These are phyloP conservation scores for Mariannaea sp. DNA, from an alignment of 2,329 filamentous ascomycete genomes.

Conservation along the genomic window DNA sequence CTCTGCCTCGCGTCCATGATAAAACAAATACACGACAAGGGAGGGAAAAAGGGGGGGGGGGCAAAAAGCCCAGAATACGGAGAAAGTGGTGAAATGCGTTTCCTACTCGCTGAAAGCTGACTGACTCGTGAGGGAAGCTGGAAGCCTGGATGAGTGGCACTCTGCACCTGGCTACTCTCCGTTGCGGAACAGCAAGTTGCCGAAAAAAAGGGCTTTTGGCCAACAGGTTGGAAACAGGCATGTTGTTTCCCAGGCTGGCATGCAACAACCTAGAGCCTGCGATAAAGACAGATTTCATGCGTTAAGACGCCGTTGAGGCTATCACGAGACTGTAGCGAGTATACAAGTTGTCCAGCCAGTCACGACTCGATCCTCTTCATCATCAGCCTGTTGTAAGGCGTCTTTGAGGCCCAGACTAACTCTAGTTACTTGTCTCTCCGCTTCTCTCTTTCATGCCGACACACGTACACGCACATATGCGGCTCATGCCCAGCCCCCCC, in stretches of 20 bases:
- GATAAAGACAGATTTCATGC: neutral
- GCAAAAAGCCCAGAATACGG: too few relatives aligned
- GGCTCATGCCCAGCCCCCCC: neutral
- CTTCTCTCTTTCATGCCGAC: too few relatives aligned
- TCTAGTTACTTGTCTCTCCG: too few relatives aligned
- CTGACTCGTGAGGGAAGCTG: too few relatives aligned
- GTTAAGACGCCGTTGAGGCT: neutral
- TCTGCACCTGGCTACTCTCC: too few relatives aligned
- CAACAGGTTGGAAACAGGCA: neutral
- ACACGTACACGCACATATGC: too few relatives aligned
- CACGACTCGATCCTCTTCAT: neutral
- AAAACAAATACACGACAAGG: constrained; percentile 31
- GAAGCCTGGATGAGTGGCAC: too few relatives aligned
- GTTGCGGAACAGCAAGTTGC: constrained; percentile 14
- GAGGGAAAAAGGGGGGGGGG: too few relatives aligned
- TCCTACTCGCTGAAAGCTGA: neutral
- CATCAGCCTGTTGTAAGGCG: constrained; percentile 18
- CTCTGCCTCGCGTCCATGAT: constrained; percentile 17
- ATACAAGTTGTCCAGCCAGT: neutral
- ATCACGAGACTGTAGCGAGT: neutral
- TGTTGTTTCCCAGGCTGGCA: neutral
- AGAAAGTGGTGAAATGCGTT: too few relatives aligned
- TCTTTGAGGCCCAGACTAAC: too few relatives aligned
- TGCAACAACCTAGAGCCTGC: too few relatives aligned
- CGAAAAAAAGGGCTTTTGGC: constrained; percentile 9